Percentiles rank a stretch among this genome's conserved stretches.
phyloP scores from a whole-genome alignment of 768 basidiomycete genomes.

The Boletus rubescentipes region DNA sequence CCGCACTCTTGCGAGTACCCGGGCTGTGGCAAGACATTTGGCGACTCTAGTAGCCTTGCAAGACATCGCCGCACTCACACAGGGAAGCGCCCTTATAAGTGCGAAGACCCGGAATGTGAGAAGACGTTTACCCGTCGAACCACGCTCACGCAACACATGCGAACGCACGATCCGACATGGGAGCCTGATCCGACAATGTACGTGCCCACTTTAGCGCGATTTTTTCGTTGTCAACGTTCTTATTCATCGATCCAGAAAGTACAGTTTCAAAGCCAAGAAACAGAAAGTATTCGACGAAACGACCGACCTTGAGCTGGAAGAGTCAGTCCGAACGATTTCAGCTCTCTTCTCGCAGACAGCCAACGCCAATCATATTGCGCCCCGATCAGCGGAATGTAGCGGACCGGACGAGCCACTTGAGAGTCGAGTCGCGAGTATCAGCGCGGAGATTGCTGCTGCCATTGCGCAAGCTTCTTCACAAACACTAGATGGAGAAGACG shows the following conservation, averaged over 20 bases:
- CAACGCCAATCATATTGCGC: constrained; percentile 32
- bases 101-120: constrained; percentile 77
- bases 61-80: constrained; percentile 89
- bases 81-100: constrained; percentile 84
- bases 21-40: constrained; percentile 83
- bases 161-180: constrained; percentile 82
- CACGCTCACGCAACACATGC: constrained; percentile 84
- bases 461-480: constrained; percentile 72
- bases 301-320: constrained; percentile 61
- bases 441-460: constrained; percentile 76
- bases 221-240: constrained; percentile 7
- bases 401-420: constrained; percentile 48
- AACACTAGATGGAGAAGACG: constrained; percentile 57
- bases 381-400: constrained; percentile 32
- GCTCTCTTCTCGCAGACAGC: constrained; percentile 59
- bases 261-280: constrained; percentile 76
- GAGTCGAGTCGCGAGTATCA: constrained; percentile 71
- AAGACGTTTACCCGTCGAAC: constrained; percentile 88
- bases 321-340: constrained; percentile 73
- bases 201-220: constrained; percentile 29
- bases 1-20: constrained; percentile 91
- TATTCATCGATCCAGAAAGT: constrained; percentile 50
- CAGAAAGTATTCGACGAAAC: constrained; percentile 50
- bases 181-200: constrained; percentile 82
- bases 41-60: constrained; percentile 89